phyloP scores from a whole-genome alignment of 2,329 filamentous ascomycete species.

The Phialemoniopsis sp. region DNA sequence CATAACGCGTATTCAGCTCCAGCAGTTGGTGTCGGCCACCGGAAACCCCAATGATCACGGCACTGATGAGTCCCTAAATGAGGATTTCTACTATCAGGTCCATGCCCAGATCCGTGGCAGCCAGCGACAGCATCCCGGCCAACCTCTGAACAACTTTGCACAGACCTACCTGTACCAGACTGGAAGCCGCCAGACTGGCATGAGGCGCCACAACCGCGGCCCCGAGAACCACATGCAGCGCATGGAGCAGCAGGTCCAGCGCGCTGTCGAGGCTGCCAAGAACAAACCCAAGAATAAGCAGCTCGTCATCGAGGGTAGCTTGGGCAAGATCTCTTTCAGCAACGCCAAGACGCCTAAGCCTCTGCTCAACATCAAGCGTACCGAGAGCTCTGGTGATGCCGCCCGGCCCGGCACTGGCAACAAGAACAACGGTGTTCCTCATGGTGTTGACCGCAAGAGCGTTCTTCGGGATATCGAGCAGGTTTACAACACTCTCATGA shows the following conservation, averaged over 20 bases:
- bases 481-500: constrained; percentile 85
- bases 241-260: constrained; percentile 98
- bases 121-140: constrained; percentile 84
- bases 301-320: constrained; percentile 89
- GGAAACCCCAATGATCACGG: constrained; percentile 79
- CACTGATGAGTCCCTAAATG: constrained; percentile 74
- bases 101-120: constrained; percentile 91
- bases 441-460: constrained; percentile 71
- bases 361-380: constrained; percentile 89
- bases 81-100: constrained; percentile 99
- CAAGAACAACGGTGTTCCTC: too few relatives aligned
- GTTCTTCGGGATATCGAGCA: constrained; percentile 83
- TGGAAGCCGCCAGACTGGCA: constrained; percentile 72
- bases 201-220: constrained; percentile 71
- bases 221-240: constrained; percentile 97
- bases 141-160: constrained; percentile 92
- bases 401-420: constrained; percentile 11
- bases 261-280: constrained; percentile 95
- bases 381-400: constrained; percentile 47
- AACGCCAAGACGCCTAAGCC: constrained; percentile 97
- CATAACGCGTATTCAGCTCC: constrained; percentile 94
- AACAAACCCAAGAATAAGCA: constrained; percentile 97
- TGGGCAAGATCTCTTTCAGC: constrained; percentile 98
- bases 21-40: constrained; percentile 90
- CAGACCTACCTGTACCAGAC: constrained; percentile 98